Evolutionary conservation across 305 asterid species (phyloP).

Genomic region (Rubia balearica): DNA sequence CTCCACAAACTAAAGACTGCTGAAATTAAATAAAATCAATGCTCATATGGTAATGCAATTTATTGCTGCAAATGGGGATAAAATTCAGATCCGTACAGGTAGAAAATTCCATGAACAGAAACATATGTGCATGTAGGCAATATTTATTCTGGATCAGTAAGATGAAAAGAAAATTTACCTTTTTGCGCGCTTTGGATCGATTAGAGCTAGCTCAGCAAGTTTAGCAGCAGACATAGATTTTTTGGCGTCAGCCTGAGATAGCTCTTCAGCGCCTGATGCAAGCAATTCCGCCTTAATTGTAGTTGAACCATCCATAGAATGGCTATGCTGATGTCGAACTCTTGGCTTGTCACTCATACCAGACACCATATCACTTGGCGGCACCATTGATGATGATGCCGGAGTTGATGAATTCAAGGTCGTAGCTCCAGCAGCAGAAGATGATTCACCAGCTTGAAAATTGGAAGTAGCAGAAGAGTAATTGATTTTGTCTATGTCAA

Average conservation of each 20-base stretch:
- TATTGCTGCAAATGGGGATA: background rate
- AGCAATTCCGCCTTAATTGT: constrained; percentile 85
- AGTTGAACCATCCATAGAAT: constrained; percentile 98
- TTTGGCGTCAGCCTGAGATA: constrained; percentile 60
- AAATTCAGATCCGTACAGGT: background rate
- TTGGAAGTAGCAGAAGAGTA: constrained; percentile 67
- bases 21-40: background rate
- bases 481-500: constrained; percentile 90
- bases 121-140: background rate
- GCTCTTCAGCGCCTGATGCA: constrained; percentile 65
- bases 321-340: constrained; percentile 93
- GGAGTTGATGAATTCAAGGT: constrained; percentile 24
- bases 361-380: constrained; percentile 32
- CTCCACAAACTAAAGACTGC: background rate
- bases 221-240: constrained; percentile 92
- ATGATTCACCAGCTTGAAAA: constrained; percentile 65
- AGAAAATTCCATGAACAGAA: background rate
- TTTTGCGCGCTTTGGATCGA: constrained; percentile 98
- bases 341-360: constrained; percentile 59
- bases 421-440: constrained; percentile 33
- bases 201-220: constrained; percentile 95
- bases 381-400: constrained; percentile 22
- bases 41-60: background rate
- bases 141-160: background rate
- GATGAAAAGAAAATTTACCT: constrained; percentile 33